Conservation (phyloP, 441 rosid genomes). For the Erodium texanum region DNA sequence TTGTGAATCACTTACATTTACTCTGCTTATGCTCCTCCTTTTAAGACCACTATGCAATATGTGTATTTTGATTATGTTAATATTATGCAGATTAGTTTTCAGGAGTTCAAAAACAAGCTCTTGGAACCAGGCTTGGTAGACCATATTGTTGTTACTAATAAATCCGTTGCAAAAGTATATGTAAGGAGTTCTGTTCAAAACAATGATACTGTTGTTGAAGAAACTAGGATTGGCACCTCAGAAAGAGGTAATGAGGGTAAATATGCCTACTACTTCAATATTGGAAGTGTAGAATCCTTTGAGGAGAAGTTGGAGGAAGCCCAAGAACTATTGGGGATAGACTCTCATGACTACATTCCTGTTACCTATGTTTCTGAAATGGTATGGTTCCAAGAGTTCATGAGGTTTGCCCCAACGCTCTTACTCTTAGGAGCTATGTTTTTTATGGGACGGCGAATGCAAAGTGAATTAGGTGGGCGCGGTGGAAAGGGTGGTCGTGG, state of each 20-base stretch:
- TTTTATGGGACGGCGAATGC: conserved; percentile 50
- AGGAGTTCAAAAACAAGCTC: conserved; percentile 66
- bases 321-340: conserved; percentile 49
- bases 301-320: conserved; percentile 75
- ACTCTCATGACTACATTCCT: conserved; percentile 50
- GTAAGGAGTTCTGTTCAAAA: conserved; percentile 41
- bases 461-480: conserved; percentile 51
- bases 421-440: conserved; percentile 50
- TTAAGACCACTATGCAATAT: neutral
- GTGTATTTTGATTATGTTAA: neutral
- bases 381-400: conserved; percentile 51
- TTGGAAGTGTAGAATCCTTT: conserved; percentile 63
- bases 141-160: conserved; percentile 58
- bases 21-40: neutral
- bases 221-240: conserved; percentile 22
- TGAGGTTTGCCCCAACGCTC: conserved; percentile 54
- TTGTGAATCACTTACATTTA: neutral
- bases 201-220: conserved; percentile 30
- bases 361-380: conserved; percentile 53
- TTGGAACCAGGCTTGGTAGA: conserved; percentile 72
- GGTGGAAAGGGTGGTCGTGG: conserved; percentile 46
- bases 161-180: conserved; percentile 60
- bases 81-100: conserved; percentile 56
- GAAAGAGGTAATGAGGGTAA: conserved; percentile 39
- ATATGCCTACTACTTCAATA: conserved; percentile 55